Evolutionary conservation across 495 filamentous ascomycete species (phyloP).

Genomic region (Penicillium canariense): DNA sequence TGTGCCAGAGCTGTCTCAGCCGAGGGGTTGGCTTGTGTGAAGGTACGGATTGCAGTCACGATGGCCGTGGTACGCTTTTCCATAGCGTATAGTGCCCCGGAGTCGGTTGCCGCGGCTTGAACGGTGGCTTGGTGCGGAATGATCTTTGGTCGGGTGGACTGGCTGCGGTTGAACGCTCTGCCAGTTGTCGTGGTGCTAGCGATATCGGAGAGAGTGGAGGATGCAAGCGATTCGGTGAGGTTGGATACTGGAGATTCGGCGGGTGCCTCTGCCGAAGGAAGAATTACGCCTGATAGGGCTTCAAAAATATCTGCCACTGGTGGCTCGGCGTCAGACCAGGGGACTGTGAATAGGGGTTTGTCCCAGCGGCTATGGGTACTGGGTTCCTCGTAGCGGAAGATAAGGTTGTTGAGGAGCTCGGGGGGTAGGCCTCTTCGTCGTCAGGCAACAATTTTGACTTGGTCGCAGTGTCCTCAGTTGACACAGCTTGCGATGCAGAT

Average conservation of each 20-base stretch:
- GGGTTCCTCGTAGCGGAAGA: slow-evolving; percentile 95
- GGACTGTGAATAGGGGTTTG: slow-evolving; percentile 85
- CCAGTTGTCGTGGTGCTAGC: slow-evolving; percentile 32
- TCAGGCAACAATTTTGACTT: slow-evolving; percentile 1
- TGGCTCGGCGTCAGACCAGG: slow-evolving; percentile 71
- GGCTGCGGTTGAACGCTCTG: slow-evolving; percentile 16
- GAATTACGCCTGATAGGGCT: slow-evolving; percentile 52
- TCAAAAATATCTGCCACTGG: slow-evolving; percentile 76
- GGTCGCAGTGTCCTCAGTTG: background rate
- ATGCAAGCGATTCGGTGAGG: slow-evolving; percentile 27
- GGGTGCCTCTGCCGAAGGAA: slow-evolving; percentile 26
- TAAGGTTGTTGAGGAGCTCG: slow-evolving; percentile 83
- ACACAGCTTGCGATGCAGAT: background rate
- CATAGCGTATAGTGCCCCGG: slow-evolving; percentile 79
- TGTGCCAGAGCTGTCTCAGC: slow-evolving; percentile 52
- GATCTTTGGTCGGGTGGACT: slow-evolving; percentile 41
- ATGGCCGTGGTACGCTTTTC: slow-evolving; percentile 84
- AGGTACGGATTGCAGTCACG: slow-evolving; percentile 68
- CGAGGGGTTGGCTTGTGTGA: slow-evolving; percentile 41
- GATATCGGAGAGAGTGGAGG: slow-evolving; percentile 28
- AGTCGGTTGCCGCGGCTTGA: slow-evolving; percentile 60
- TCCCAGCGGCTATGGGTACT: slow-evolving; percentile 96
- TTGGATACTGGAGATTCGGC: slow-evolving; percentile 26
- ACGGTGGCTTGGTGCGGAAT: slow-evolving; percentile 81
- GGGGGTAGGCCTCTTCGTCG: slow-evolving; percentile 58